Percentiles rank a stretch among this genome's conserved stretches.
Evolutionary conservation across 176 grass and related monocot genomes (phyloP).

Genomic region (Bromus sterilis): DNA sequence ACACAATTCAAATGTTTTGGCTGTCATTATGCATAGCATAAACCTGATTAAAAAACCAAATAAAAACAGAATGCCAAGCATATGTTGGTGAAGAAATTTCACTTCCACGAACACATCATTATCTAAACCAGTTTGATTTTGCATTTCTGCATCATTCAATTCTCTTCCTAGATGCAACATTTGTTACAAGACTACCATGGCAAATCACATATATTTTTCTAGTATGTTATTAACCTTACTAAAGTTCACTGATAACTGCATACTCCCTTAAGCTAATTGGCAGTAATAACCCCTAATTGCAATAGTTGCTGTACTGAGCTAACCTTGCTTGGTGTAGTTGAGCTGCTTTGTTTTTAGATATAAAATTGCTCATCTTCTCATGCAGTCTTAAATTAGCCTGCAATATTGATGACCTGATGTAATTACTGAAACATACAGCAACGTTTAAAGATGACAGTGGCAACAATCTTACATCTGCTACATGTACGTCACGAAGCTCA

Average conservation of each 20-base stretch:
- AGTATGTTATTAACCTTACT: neutral
- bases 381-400: constrained; percentile 76
- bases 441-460: constrained; percentile 7
- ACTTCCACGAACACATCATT: neutral
- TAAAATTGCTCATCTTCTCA: constrained; percentile 82
- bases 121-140: neutral
- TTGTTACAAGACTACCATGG: neutral
- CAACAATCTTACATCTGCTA: constrained; percentile 63
- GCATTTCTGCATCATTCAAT: neutral
- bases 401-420: constrained; percentile 5
- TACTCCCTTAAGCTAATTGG: neutral
- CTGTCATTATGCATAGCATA: neutral
- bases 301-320: neutral
- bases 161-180: neutral
- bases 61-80: neutral
- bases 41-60: neutral
- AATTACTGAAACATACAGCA: neutral
- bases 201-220: neutral
- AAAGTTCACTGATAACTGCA: neutral
- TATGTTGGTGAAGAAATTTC: neutral
- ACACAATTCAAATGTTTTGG: neutral
- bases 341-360: constrained; percentile 89
- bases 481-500: constrained; percentile 75
- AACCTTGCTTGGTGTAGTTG: constrained; percentile 70
- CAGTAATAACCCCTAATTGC: neutral